These are phyloP conservation scores for Paradendryphiella salina DNA, from an alignment of 2,329 filamentous ascomycete species.

Conservation along the genomic window DNA sequence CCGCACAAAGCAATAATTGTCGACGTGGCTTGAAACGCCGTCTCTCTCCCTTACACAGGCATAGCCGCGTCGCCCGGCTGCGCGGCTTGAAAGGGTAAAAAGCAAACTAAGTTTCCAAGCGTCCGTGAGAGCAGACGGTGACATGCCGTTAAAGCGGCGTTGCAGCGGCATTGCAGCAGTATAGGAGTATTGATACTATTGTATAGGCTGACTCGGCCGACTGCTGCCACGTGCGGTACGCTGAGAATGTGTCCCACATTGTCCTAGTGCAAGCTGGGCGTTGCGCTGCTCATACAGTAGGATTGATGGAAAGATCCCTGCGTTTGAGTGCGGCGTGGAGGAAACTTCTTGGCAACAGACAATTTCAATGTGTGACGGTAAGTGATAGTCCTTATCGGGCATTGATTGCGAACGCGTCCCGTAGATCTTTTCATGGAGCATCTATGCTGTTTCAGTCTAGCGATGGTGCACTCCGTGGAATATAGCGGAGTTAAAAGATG, in stretches of 20 bases:
- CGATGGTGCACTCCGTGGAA: neutral
- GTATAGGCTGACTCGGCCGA: slow-evolving; percentile 12
- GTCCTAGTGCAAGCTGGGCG: slow-evolving; percentile 5
- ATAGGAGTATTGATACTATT: slow-evolving; percentile 3
- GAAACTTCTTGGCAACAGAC: neutral
- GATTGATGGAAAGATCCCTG: neutral
- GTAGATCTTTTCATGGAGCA: neutral
- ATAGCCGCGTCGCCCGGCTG: slow-evolving; percentile 4
- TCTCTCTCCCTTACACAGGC: slow-evolving; percentile 9
- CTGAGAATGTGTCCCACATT: slow-evolving; percentile 8
- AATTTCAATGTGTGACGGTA: neutral
- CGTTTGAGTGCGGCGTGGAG: neutral
- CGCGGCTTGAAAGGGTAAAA: slow-evolving; percentile 12
- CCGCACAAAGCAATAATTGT: slow-evolving; percentile 10
- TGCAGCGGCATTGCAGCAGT: slow-evolving; percentile 9
- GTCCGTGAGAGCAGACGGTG: slow-evolving; percentile 3
- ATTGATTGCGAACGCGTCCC: slow-evolving; percentile 4
- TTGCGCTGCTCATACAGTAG: neutral
- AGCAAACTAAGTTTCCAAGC: slow-evolving; percentile 9
- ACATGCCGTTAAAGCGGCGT: slow-evolving; percentile 13
- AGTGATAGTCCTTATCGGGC: neutral
- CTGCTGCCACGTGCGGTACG: slow-evolving; percentile 18
- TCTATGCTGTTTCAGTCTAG: slow-evolving; percentile 6
- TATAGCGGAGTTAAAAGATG: neutral
- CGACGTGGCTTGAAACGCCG: slow-evolving; percentile 13